Evolutionary conservation across 148 eudicot species (phyloP).

Genomic region (Diospyros kaki): DNA sequence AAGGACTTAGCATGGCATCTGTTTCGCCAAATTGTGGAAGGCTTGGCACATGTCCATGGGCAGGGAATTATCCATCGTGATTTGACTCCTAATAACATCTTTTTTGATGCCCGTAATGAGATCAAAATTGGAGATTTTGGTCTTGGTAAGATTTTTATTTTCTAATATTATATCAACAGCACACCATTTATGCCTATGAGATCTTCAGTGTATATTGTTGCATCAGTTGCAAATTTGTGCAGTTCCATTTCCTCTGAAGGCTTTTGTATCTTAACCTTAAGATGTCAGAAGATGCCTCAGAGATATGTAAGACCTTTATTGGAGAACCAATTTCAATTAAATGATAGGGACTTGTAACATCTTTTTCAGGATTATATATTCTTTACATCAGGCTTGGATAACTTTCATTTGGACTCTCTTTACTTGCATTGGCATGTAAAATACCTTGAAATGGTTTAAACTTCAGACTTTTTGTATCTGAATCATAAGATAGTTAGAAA

Average conservation of each 20-base stretch:
- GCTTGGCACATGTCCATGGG: slow-evolving; percentile 87
- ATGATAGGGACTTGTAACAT: background rate
- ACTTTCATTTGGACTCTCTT: background rate
- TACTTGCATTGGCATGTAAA: background rate
- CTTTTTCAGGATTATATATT: background rate
- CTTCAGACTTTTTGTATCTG: background rate
- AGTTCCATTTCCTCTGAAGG: background rate
- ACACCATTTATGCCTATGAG: background rate
- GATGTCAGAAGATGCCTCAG: background rate
- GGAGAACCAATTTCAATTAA: background rate
- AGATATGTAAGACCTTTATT: background rate
- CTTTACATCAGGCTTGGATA: background rate
- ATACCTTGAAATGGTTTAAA: background rate
- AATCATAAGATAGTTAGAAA: background rate
- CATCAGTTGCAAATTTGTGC: background rate
- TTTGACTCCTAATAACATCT: slow-evolving; percentile 93
- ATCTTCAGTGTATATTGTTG: background rate
- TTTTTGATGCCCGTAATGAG: slow-evolving; percentile 95
- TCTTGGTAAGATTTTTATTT: slow-evolving; percentile 55
- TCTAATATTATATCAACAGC: background rate
- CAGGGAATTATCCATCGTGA: slow-evolving; percentile 98
- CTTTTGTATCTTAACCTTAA: background rate
- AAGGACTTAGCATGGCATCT: slow-evolving; percentile 91
- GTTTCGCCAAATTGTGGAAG: slow-evolving; percentile 94
- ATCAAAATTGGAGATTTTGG: slow-evolving; percentile 99